phyloP scores from a whole-genome alignment of 2,329 filamentous ascomycete species.

The Dactylonectria estremocensis region DNA sequence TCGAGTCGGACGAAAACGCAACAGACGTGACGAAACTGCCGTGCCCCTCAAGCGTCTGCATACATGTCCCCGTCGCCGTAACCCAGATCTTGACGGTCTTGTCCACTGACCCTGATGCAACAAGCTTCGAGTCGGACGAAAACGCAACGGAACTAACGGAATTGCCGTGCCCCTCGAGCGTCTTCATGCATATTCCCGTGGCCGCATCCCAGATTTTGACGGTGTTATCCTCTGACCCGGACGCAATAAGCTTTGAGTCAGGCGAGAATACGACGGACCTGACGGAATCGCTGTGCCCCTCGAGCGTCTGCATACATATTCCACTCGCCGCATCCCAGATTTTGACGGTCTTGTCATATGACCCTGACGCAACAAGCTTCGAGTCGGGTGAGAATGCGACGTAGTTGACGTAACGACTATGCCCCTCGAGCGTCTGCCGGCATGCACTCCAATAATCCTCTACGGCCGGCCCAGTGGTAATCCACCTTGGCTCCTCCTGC shows the following conservation, averaged over 20 bases:
- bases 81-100: constrained; percentile 14
- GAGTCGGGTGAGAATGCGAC: constrained; percentile 19
- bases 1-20: constrained; percentile 13
- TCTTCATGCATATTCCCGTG: background rate
- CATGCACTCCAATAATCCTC: too few species aligned
- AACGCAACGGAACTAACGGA: background rate
- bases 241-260: too few species aligned
- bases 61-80: constrained; percentile 11
- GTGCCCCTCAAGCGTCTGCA: background rate
- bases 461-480: too few species aligned
- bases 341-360: background rate
- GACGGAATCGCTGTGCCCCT: too few species aligned
- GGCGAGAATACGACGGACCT: too few species aligned
- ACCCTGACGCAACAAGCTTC: background rate
- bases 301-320: background rate
- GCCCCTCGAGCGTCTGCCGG: constrained; percentile 8
- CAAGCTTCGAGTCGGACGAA: constrained; percentile 1
- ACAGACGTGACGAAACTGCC: too few species aligned
- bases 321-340: constrained; percentile 23
- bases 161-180: constrained; percentile 13
- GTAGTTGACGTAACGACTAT: background rate
- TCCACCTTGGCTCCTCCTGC: background rate
- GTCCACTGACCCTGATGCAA: background rate
- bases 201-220: too few species aligned
- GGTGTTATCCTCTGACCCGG: too few species aligned